Percentiles rank a stretch among this genome's conserved stretches.
Evolutionary conservation across 768 basidiomycete species (phyloP).

Genomic region (Kwoniella sp.): DNA sequence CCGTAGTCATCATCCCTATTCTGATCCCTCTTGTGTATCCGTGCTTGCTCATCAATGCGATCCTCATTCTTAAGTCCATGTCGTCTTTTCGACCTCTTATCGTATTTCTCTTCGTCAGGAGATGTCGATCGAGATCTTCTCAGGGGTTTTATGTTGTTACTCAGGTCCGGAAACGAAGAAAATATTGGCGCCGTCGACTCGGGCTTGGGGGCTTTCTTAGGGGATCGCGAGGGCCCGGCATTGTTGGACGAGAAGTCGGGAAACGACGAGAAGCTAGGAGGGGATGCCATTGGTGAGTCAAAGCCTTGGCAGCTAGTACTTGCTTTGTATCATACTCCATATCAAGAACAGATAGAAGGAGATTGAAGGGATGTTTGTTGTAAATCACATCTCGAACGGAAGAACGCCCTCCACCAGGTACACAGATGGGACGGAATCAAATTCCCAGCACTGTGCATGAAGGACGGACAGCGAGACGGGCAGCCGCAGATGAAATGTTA

Average conservation of each 20-base stretch:
- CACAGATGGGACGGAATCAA: neutral
- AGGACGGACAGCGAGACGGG: no score
- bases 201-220: neutral
- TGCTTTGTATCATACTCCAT: neutral
- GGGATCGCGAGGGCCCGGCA: neutral
- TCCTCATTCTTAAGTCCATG: conserved; percentile 4
- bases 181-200: conserved; percentile 9
- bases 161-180: conserved; percentile 15
- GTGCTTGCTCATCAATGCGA: neutral
- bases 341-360: no score
- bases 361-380: neutral
- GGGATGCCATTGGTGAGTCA: conserved; percentile 1
- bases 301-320: neutral
- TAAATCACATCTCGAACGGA: neutral
- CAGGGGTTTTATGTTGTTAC: neutral
- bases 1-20: neutral
- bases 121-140: conserved; percentile 4
- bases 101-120: neutral
- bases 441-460: neutral
- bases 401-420: neutral
- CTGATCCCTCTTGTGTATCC: conserved; percentile 11
- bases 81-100: neutral
- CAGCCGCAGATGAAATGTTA: neutral
- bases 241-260: conserved; percentile 17
- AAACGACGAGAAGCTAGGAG: conserved; percentile 29